phyloP scores from a whole-genome alignment of 495 filamentous ascomycete genomes.

The Bathelium albidoporum region DNA sequence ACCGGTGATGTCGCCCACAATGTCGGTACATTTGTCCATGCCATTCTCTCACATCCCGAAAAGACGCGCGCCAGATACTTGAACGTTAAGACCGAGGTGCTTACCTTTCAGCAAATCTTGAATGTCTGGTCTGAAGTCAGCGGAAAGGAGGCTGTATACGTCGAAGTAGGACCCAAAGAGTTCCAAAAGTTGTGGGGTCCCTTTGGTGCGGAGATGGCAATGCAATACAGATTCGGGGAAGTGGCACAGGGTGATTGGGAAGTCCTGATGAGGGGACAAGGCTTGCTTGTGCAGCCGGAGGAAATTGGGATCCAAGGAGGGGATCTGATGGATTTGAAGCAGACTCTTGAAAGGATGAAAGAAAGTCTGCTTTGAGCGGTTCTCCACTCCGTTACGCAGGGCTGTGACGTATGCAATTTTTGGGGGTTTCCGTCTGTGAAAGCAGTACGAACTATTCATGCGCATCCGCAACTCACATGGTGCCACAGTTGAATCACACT shows the following conservation, averaged over 20 bases:
- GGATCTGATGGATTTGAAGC: conserved; percentile 16
- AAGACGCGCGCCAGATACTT: conserved; percentile 18
- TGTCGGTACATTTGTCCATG: conserved; percentile 14
- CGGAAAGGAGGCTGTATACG: conserved; percentile 19
- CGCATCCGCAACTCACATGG: too few relatives aligned
- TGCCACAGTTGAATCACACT: too few relatives aligned
- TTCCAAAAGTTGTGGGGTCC: conserved; percentile 16
- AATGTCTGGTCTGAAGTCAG: conserved; percentile 19
- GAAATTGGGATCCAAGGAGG: conserved; percentile 17
- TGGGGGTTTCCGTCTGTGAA: too few relatives aligned
- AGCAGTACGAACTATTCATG: too few relatives aligned
- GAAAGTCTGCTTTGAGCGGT: neutral
- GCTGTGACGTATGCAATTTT: too few relatives aligned
- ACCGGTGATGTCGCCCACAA: conserved; percentile 16
- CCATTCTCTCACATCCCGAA: conserved; percentile 10
- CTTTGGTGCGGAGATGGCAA: conserved; percentile 17
- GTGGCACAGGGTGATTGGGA: conserved; percentile 18
- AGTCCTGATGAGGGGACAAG: conserved; percentile 6
- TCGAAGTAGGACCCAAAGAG: conserved; percentile 6
- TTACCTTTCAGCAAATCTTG: conserved; percentile 15
- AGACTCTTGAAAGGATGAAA: conserved; percentile 14
- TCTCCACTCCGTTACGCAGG: neutral
- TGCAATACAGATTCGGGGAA: conserved; percentile 19
- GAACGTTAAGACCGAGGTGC: conserved; percentile 16
- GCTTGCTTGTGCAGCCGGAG: conserved; percentile 15